phyloP scores from a whole-genome alignment of 1,139 yeast species.

The Suhomyces anneliseae region DNA sequence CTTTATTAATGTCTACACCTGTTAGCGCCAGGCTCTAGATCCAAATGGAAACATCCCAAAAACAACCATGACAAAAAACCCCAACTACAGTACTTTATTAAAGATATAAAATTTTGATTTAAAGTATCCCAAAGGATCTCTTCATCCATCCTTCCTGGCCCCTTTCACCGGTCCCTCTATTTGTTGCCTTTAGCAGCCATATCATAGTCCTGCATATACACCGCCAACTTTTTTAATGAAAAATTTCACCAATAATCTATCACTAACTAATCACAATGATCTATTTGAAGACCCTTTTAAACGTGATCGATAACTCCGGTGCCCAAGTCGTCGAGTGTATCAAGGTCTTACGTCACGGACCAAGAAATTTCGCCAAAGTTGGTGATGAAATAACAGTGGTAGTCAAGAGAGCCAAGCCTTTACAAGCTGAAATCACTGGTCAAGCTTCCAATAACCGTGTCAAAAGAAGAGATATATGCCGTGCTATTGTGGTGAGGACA shows the following conservation, averaged over 20 bases:
- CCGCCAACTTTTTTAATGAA: slow-evolving; percentile 2
- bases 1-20: too few relatives aligned
- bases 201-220: slow-evolving; percentile 8
- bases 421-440: slow-evolving; percentile 61
- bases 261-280: slow-evolving; percentile 50
- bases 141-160: neutral
- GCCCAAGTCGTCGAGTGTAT: slow-evolving; percentile 95
- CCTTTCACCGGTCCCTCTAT: neutral
- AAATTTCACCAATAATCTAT: slow-evolving; percentile 2
- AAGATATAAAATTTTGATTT: too few relatives aligned
- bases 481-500: slow-evolving; percentile 93
- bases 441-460: slow-evolving; percentile 76
- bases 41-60: too few relatives aligned
- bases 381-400: slow-evolving; percentile 96
- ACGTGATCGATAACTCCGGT: slow-evolving; percentile 93
- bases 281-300: slow-evolving; percentile 81
- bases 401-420: slow-evolving; percentile 85
- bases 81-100: too few relatives aligned
- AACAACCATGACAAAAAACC: too few relatives aligned
- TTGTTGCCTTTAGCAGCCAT: neutral
- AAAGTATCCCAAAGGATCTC: neutral
- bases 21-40: too few relatives aligned
- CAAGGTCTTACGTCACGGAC: slow-evolving; percentile 88
- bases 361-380: slow-evolving; percentile 75
- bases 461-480: slow-evolving; percentile 92